Conservation (phyloP, 1,284 basidiomycete genomes). For the Ganoderma lucidum region DNA sequence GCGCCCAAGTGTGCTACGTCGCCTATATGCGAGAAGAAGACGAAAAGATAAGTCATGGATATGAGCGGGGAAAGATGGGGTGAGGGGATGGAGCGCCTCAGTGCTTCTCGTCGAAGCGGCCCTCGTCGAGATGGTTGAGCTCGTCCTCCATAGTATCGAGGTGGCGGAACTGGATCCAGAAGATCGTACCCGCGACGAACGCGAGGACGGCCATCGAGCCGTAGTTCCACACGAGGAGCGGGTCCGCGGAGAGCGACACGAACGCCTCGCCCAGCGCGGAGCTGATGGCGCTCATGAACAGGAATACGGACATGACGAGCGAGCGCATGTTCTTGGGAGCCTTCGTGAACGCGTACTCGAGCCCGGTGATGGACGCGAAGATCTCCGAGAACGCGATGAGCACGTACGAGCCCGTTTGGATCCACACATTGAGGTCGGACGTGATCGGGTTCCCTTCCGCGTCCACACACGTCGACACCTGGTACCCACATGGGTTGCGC, state of each 20-base stretch:
- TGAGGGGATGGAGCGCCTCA: neutral
- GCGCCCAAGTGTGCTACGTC: neutral
- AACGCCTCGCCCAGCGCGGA: conserved; percentile 77
- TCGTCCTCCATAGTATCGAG: conserved; percentile 71
- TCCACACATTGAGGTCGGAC: conserved; percentile 80
- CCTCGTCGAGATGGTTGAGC: conserved; percentile 58
- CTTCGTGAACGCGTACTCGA: conserved; percentile 93
- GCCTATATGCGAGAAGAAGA: neutral
- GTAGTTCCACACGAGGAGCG: conserved; percentile 63
- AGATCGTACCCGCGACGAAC: conserved; percentile 53
- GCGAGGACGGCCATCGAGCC: conserved; percentile 50
- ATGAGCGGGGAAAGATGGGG: neutral
- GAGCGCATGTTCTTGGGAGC: conserved; percentile 85
- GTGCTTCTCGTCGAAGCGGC: conserved; percentile 43
- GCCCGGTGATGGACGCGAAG: conserved; percentile 85
- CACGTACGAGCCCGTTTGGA: conserved; percentile 74
- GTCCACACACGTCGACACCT: conserved; percentile 62
- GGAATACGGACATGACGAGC: conserved; percentile 76
- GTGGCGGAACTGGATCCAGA: conserved; percentile 69
- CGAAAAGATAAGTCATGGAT: neutral
- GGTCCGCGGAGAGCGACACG: conserved; percentile 53
- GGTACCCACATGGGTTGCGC: conserved; percentile 72
- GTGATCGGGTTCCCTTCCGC: conserved; percentile 48
- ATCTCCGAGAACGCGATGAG: conserved; percentile 81
- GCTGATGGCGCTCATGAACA: conserved; percentile 75